phyloP scores from a whole-genome alignment of 176 grass and related monocot genomes.

The Luzula sylvatica region DNA sequence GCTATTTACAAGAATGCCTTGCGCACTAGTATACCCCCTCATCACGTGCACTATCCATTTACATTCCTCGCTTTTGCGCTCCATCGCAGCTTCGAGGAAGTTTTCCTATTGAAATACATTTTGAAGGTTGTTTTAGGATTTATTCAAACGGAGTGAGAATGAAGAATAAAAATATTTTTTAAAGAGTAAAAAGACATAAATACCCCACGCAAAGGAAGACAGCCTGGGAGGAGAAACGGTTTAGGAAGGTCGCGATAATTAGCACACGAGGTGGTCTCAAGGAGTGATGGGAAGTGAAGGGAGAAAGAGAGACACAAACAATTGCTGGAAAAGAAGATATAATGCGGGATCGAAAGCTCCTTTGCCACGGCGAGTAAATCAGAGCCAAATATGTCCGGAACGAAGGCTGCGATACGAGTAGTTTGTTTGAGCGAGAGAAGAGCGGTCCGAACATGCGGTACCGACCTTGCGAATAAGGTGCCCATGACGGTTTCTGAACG shows the following conservation, averaged over 20 bases:
- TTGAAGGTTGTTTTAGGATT: no score
- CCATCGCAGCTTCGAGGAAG: constrained; percentile 18
- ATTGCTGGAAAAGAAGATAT: constrained; percentile 35
- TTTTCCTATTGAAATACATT: not conserved
- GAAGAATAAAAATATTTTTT: no score
- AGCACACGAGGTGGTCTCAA: constrained; percentile 22
- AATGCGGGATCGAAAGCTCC: constrained; percentile 36
- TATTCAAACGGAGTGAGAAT: no score
- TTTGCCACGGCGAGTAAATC: constrained; percentile 13
- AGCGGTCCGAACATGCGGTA: constrained; percentile 14
- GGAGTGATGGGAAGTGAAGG: constrained; percentile 23
- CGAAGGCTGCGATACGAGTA: constrained; percentile 21
- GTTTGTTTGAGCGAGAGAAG: constrained; percentile 19
- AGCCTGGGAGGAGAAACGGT: constrained; percentile 38
- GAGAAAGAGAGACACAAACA: constrained; percentile 11
- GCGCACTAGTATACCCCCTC: not conserved
- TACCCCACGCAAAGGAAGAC: constrained; percentile 36
- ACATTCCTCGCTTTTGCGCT: constrained; percentile 22
- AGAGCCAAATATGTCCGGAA: constrained; percentile 29
- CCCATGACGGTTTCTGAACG: constrained; percentile 15
- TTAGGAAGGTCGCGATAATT: constrained; percentile 44
- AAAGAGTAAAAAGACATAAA: no score
- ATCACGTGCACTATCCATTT: constrained; percentile 8
- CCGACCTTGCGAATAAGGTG: constrained; percentile 8
- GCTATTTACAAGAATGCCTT: constrained; percentile 42